Percentiles rank a stretch among this genome's conserved stretches.
Evolutionary conservation across 2,329 filamentous ascomycete species (phyloP).

Genomic region (Orbilia quercus): DNA sequence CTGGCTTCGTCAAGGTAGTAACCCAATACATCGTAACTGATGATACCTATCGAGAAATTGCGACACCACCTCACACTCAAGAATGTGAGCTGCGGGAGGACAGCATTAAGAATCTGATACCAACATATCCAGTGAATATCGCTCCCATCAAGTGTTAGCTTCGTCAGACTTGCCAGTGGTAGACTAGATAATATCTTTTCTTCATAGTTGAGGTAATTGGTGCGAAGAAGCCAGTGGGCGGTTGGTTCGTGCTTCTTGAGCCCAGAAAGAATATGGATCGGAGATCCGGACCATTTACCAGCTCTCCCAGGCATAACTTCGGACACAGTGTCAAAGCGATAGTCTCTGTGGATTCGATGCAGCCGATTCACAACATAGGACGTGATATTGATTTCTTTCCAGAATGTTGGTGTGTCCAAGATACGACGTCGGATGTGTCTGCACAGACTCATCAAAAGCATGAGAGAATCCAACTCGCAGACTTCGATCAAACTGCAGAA

Average conservation of each 20-base stretch:
- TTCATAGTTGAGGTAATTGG: conserved; percentile 35
- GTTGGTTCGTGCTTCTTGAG: conserved; percentile 50
- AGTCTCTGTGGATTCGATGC: conserved; percentile 38
- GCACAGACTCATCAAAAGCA: conserved; percentile 51
- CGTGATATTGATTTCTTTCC: conserved; percentile 52
- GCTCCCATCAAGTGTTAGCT: conserved; percentile 48
- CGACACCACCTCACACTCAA: conserved; percentile 53
- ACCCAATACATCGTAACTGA: conserved; percentile 44
- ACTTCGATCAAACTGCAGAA: conserved; percentile 51
- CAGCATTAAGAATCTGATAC: conserved; percentile 39
- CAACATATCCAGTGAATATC: conserved; percentile 54
- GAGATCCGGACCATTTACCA: conserved; percentile 47
- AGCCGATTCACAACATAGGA: conserved; percentile 34
- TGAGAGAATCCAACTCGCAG: conserved; percentile 44
- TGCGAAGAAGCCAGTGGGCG: conserved; percentile 39
- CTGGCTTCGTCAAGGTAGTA: conserved; percentile 44
- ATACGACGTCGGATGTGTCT: conserved; percentile 42
- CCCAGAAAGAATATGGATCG: conserved; percentile 48
- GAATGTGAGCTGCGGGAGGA: conserved; percentile 46
- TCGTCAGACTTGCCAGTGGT: conserved; percentile 46
- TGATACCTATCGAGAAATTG: conserved; percentile 41
- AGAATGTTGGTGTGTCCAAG: conserved; percentile 41
- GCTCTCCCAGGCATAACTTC: conserved; percentile 41
- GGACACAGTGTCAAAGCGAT: conserved; percentile 46
- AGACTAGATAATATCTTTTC: conserved; percentile 44